Evolutionary conservation across 2,329 filamentous ascomycete genomes (phyloP).

Genomic region (Neofusicoccum kwambonambiense): DNA sequence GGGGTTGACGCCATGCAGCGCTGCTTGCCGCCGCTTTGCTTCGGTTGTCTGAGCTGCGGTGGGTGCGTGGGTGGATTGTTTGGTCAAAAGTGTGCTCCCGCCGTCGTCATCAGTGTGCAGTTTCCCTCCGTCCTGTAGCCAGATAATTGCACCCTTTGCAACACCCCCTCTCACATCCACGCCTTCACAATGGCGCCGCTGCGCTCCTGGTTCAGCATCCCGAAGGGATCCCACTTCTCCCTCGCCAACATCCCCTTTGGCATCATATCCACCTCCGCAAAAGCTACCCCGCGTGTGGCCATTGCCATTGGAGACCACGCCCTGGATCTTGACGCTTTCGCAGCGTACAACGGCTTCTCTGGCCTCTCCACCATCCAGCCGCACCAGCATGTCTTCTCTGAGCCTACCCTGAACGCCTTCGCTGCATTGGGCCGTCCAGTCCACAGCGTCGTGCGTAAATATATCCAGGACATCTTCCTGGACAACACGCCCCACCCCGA

Average conservation of each 20-base stretch:
- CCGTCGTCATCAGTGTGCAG: too few relatives aligned
- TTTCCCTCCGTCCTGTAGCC: background rate
- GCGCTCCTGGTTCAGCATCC: slow-evolving; percentile 60
- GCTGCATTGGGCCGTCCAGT: slow-evolving; percentile 67
- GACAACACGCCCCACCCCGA: slow-evolving; percentile 59
- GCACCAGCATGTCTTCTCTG: slow-evolving; percentile 61
- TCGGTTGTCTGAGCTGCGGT: background rate
- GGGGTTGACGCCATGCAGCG: background rate
- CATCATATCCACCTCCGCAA: slow-evolving; percentile 66
- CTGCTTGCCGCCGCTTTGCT: background rate
- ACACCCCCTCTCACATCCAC: background rate
- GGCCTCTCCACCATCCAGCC: slow-evolving; percentile 57
- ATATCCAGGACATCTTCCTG: slow-evolving; percentile 66
- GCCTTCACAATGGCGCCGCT: slow-evolving; percentile 31
- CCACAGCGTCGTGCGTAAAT: slow-evolving; percentile 66
- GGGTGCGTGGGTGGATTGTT: background rate
- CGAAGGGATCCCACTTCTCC: slow-evolving; percentile 65
- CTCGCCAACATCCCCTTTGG: slow-evolving; percentile 81
- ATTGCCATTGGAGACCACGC: slow-evolving; percentile 72
- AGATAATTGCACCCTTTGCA: background rate
- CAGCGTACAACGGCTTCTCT: slow-evolving; percentile 59
- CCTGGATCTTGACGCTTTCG: slow-evolving; percentile 66
- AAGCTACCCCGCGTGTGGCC: slow-evolving; percentile 61
- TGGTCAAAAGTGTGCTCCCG: background rate
- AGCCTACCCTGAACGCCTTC: slow-evolving; percentile 69